These are phyloP conservation scores for Discostella stelligeroides DNA, from an alignment of 108 stramenopile genomes.

Conservation along the genomic window DNA sequence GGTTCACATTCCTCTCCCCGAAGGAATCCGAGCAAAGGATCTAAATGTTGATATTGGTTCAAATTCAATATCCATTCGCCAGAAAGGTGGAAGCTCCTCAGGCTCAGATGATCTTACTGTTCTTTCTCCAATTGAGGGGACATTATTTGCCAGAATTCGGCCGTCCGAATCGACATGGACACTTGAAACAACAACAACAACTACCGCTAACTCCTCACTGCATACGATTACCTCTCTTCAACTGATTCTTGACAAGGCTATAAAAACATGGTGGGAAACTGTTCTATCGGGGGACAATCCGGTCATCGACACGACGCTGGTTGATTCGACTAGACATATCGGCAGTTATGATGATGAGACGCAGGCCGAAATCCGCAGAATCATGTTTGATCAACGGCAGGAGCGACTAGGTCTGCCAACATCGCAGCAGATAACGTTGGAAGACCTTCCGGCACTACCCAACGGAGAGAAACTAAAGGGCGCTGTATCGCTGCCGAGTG, in stretches of 20 bases:
- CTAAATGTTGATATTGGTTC: conserved; percentile 64
- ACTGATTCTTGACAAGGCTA: conserved; percentile 67
- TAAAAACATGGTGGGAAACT: conserved; percentile 78
- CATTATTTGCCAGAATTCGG: conserved; percentile 54
- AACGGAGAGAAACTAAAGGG: conserved; percentile 20
- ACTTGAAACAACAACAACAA: conserved; percentile 65
- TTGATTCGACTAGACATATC: conserved; percentile 77
- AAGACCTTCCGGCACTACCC: neutral
- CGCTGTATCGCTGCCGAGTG: conserved; percentile 51
- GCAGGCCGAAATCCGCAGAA: conserved; percentile 77
- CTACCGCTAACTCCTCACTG: neutral
- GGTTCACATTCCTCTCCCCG: conserved; percentile 69
- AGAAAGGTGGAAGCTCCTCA: conserved; percentile 7
- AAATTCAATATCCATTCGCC: conserved; percentile 54
- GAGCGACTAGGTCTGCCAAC: conserved; percentile 62
- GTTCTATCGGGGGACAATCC: conserved; percentile 69
- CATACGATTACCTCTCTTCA: conserved; percentile 25
- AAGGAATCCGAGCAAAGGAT: conserved; percentile 66
- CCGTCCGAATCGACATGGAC: conserved; percentile 82
- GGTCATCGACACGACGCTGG: conserved; percentile 73
- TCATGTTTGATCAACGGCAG: conserved; percentile 84
- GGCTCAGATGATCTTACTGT: neutral
- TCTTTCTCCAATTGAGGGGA: conserved; percentile 60
- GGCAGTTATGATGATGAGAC: conserved; percentile 80
- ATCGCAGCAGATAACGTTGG: conserved; percentile 56